These are phyloP conservation scores for Aspergillus hiratsukae DNA, from an alignment of 2,329 filamentous ascomycete species.

Conservation along the genomic window DNA sequence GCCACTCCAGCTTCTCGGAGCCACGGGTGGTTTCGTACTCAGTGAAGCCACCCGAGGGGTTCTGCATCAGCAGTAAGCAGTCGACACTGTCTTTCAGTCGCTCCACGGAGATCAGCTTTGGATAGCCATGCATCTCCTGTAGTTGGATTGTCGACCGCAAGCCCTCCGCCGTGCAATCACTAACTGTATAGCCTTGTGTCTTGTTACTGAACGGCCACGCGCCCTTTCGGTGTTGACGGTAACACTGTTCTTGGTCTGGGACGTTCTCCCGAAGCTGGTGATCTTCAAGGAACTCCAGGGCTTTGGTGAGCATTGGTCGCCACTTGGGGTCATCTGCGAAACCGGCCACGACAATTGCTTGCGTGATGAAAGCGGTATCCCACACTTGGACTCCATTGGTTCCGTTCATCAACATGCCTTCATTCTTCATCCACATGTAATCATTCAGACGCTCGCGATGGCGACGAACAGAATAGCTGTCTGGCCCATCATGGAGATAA, in stretches of 20 bases:
- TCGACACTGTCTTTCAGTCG: slow-evolving; percentile 85
- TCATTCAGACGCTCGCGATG: slow-evolving; percentile 81
- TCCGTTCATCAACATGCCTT: slow-evolving; percentile 91
- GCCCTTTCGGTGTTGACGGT: slow-evolving; percentile 85
- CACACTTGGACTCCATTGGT: slow-evolving; percentile 98
- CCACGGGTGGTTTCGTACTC: slow-evolving; percentile 85
- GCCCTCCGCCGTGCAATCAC: slow-evolving; percentile 88
- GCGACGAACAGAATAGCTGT: slow-evolving; percentile 63
- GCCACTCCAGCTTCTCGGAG: slow-evolving; percentile 69
- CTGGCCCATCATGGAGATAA: slow-evolving; percentile 78
- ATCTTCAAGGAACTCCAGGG: slow-evolving; percentile 78
- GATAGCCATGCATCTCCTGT: slow-evolving; percentile 73
- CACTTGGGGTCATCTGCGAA: slow-evolving; percentile 73
- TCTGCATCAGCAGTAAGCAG: slow-evolving; percentile 87
- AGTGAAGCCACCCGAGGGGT: slow-evolving; percentile 76
- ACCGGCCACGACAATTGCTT: slow-evolving; percentile 73
- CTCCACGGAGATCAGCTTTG: slow-evolving; percentile 66
- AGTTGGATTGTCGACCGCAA: slow-evolving; percentile 81
- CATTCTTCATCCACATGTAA: slow-evolving; percentile 83
- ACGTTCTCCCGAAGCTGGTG: slow-evolving; percentile 89
- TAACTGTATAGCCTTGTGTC: slow-evolving; percentile 90
- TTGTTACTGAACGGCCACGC: slow-evolving; percentile 95
- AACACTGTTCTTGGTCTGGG: slow-evolving; percentile 70
- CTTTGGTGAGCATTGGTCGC: slow-evolving; percentile 76
- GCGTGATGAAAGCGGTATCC: slow-evolving; percentile 90